Conservation (phyloP, 129 eudicot species). For the Artemisia argyi region DNA sequence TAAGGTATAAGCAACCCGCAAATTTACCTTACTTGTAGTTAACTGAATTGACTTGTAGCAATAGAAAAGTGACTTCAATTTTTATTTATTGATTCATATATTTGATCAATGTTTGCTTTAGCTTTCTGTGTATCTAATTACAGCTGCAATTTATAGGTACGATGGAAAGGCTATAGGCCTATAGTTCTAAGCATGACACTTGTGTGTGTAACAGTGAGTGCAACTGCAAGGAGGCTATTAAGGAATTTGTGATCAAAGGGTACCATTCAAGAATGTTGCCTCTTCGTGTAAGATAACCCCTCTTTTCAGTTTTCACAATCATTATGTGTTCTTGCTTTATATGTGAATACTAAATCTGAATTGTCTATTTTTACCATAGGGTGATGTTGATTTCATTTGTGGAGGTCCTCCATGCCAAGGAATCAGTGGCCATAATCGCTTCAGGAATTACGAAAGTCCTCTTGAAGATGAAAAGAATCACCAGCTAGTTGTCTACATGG, state of each 20-base stretch:
- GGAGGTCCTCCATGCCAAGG: slow-evolving; percentile 97
- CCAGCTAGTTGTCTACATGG: slow-evolving; percentile 72
- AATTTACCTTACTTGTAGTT: too few species aligned
- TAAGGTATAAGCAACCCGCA: too few species aligned
- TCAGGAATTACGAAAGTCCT: slow-evolving; percentile 46
- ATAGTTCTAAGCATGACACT: slow-evolving; percentile 66
- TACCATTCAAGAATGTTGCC: slow-evolving; percentile 57
- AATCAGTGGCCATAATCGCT: slow-evolving; percentile 72
- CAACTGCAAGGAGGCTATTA: slow-evolving; percentile 47
- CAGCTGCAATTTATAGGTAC: slow-evolving; percentile 41
- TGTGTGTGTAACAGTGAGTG: slow-evolving; percentile 36
- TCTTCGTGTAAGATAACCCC: slow-evolving; percentile 53
- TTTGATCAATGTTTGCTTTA: not conserved
- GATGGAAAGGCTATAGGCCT: slow-evolving; percentile 91
- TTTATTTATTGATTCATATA: too few species aligned
- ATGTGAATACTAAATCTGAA: not conserved
- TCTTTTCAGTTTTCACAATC: not conserved
- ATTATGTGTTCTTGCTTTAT: not conserved
- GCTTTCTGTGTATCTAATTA: not conserved
- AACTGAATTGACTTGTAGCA: too few species aligned
- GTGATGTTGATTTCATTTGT: slow-evolving; percentile 68
- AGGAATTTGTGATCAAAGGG: slow-evolving; percentile 56
- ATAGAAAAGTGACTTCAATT: too few species aligned
- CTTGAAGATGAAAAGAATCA: slow-evolving; percentile 58
- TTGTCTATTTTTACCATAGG: slow-evolving; percentile 37